Conservation (phyloP, 2,329 filamentous ascomycete species). For the Xylariaceae sp. region DNA sequence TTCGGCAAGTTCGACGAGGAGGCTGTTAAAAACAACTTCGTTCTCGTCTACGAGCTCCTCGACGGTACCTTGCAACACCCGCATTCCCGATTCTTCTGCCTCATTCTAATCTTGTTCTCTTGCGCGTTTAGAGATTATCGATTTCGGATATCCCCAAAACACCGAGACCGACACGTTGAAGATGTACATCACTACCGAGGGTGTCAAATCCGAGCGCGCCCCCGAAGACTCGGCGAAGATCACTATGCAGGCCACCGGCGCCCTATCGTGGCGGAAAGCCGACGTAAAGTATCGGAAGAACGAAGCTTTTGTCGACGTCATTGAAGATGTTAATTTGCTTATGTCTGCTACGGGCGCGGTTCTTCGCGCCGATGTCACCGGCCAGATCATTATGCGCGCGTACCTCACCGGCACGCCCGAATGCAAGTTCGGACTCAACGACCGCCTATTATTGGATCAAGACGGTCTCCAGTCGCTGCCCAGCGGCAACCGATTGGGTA, state of each 20-base stretch:
- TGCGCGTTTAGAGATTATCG: slow-evolving; percentile 72
- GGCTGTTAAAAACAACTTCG: slow-evolving; percentile 99
- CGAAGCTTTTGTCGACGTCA: slow-evolving; percentile 98
- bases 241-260: slow-evolving; percentile 98
- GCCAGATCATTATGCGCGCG: slow-evolving; percentile 97
- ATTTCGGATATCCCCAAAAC: slow-evolving; percentile 98
- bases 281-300: slow-evolving; percentile 99
- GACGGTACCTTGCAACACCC: slow-evolving; percentile 59
- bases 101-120: background rate
- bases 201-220: slow-evolving; percentile 83
- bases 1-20: slow-evolving; percentile 99
- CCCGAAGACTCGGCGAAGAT: slow-evolving; percentile 95
- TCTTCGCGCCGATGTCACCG: slow-evolving; percentile 90
- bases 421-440: slow-evolving; percentile 98
- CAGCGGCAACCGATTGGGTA: slow-evolving; percentile 71
- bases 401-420: slow-evolving; percentile 95
- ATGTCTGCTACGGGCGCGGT: slow-evolving; percentile 98
- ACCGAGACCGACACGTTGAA: slow-evolving; percentile 98
- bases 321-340: slow-evolving; percentile 96
- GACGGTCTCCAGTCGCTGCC: slow-evolving; percentile 62
- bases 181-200: slow-evolving; percentile 99
- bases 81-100: background rate
- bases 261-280: slow-evolving; percentile 91
- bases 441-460: slow-evolving; percentile 84
- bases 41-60: slow-evolving; percentile 92